phyloP scores from a whole-genome alignment of 2,329 filamentous ascomycete species.

The Leptographium wingfieldii region DNA sequence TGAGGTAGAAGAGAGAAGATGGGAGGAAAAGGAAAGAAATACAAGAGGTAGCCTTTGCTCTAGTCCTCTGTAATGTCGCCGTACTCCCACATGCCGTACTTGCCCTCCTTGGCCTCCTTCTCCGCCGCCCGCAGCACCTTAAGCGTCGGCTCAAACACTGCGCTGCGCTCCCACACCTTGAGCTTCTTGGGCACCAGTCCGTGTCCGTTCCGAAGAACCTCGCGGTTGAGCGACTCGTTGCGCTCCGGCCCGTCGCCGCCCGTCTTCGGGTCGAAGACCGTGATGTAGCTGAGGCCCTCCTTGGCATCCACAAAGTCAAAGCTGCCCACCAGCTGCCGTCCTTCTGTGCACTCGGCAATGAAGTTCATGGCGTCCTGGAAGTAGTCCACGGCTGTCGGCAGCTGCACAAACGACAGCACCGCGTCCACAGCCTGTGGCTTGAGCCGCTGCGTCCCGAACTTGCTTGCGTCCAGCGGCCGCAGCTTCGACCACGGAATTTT shows the following conservation, averaged over 20 bases:
- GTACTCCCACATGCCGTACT: conserved; percentile 95
- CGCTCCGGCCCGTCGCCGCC: conserved; percentile 39
- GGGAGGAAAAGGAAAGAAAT: background rate
- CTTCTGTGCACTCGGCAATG: conserved; percentile 62
- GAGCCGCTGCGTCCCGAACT: conserved; percentile 72
- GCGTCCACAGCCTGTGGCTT: conserved; percentile 82
- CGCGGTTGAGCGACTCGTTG: conserved; percentile 78
- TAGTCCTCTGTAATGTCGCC: conserved; percentile 89
- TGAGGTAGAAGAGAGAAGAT: background rate
- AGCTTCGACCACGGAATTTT: conserved; percentile 74
- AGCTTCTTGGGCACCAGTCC: conserved; percentile 89
- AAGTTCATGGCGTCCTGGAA: conserved; percentile 66
- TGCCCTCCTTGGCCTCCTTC: conserved; percentile 63
- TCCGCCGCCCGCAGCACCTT: conserved; percentile 62
- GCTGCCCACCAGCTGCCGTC: conserved; percentile 71
- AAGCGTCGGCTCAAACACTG: conserved; percentile 56
- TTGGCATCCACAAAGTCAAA: conserved; percentile 72
- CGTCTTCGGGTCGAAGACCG: conserved; percentile 67
- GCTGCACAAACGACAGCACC: conserved; percentile 75
- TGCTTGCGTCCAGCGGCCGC: conserved; percentile 63
- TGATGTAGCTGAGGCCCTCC: conserved; percentile 75
- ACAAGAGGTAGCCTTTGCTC: background rate
- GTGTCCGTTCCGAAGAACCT: conserved; percentile 69
- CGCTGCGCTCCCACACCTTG: conserved; percentile 74
- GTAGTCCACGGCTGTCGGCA: conserved; percentile 68